A percentile compares a stretch with the other conserved stretches of the same genome.
Evolutionary conservation across 164 flowering plant genomes (phyloP).

Genomic region (Berberis vulgaris): DNA sequence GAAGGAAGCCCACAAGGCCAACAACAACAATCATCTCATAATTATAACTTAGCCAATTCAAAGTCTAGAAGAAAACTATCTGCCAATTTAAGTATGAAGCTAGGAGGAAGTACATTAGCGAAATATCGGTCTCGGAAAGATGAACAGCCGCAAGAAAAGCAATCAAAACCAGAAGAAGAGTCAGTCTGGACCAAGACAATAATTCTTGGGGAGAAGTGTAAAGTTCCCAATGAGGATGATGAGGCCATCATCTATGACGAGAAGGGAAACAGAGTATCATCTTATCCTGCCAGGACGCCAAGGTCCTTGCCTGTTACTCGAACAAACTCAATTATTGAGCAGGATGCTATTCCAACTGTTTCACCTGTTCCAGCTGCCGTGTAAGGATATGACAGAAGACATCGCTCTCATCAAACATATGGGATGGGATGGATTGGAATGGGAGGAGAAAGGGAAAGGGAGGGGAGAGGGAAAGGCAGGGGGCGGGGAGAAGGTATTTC

Average conservation of each 20-base stretch:
- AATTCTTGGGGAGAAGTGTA: conserved; percentile 66
- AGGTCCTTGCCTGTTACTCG: conserved; percentile 29
- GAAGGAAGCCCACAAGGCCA: background rate
- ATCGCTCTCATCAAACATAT: background rate
- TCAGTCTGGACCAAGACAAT: conserved; percentile 66
- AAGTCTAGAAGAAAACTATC: conserved; percentile 7
- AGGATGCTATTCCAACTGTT: conserved; percentile 3
- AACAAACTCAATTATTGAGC: conserved; percentile 14
- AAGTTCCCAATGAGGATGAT: conserved; percentile 43
- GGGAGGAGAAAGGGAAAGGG: background rate
- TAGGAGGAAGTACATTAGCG: background rate
- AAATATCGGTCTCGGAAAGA: conserved; percentile 11
- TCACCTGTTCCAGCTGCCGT: too few species aligned
- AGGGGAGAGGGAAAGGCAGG: background rate
- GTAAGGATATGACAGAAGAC: background rate
- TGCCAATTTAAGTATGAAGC: conserved; percentile 21
- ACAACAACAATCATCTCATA: background rate
- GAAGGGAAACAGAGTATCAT: conserved; percentile 31
- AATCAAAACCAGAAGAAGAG: conserved; percentile 25
- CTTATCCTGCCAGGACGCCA: conserved; percentile 21
- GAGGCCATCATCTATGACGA: conserved; percentile 34
- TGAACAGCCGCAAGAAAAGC: conserved; percentile 5
- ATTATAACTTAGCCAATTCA: background rate
- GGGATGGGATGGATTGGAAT: background rate
- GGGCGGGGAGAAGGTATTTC: too few species aligned